These are phyloP conservation scores for Acacia concinna DNA, from an alignment of 331 rosid species.

Conservation along the genomic window DNA sequence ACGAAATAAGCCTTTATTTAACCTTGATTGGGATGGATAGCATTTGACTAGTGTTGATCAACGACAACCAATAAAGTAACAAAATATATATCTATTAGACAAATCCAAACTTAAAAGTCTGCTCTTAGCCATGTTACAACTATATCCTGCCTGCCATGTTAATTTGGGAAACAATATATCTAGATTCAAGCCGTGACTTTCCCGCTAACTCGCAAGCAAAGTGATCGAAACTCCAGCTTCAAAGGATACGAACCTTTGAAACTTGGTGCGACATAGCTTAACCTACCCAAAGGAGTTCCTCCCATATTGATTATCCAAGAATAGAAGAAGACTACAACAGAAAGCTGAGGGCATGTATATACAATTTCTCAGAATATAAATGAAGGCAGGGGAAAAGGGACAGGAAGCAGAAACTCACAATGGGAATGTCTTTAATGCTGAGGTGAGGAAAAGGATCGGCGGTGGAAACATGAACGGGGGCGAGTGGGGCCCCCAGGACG, in stretches of 20 bases:
- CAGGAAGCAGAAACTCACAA: slow-evolving; percentile 54
- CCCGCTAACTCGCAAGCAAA: not conserved
- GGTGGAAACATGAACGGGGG: slow-evolving; percentile 86
- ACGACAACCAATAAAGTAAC: not conserved
- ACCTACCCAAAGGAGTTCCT: not conserved
- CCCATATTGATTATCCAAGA: not conserved
- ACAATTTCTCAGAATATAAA: not conserved
- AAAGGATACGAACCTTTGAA: not conserved
- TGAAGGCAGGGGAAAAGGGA: not conserved
- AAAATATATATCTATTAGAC: not conserved
- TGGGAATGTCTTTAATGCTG: slow-evolving; percentile 95
- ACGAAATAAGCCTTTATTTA: not conserved
- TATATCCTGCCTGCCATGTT: not conserved
- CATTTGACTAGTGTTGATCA: not conserved
- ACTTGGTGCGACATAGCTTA: no score
- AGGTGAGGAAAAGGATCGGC: slow-evolving; percentile 88
- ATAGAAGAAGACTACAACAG: not conserved
- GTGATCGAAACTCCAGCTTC: slow-evolving; percentile 1
- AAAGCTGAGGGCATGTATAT: not conserved
- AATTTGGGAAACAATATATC: not conserved
- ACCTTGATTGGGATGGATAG: not conserved
- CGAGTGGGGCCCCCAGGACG: slow-evolving; percentile 94
- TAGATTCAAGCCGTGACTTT: not conserved
- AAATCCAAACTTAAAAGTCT: not conserved
- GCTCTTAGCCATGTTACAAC: not conserved